Percentiles rank a stretch among this genome's conserved stretches.
These are phyloP conservation scores for Aspergillus chevalieri DNA, from an alignment of 2,329 filamentous ascomycete species.

Conservation along the genomic window DNA sequence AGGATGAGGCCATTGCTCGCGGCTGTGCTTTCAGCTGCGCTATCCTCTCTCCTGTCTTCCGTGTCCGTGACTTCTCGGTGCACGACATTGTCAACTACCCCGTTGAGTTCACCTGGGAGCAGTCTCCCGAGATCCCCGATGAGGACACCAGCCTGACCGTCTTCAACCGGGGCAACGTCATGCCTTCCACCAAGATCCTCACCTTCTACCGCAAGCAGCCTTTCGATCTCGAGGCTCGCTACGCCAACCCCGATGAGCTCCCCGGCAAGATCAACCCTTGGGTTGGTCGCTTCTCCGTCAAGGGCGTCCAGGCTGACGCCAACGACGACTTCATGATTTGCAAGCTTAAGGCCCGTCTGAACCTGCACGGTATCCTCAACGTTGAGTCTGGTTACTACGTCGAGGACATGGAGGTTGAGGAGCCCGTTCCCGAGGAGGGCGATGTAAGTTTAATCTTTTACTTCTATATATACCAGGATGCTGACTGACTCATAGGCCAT, in stretches of 20 bases:
- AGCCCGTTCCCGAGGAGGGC: slow-evolving; percentile 73
- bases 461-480: neutral
- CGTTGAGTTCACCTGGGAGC: slow-evolving; percentile 98
- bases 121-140: slow-evolving; percentile 94
- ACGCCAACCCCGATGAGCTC: slow-evolving; percentile 76
- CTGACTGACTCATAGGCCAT: slow-evolving; percentile 57
- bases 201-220: slow-evolving; percentile 98
- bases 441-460: slow-evolving; percentile 33
- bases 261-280: slow-evolving; percentile 88
- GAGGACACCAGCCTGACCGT: slow-evolving; percentile 96
- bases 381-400: slow-evolving; percentile 97
- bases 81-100: slow-evolving; percentile 98
- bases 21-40: slow-evolving; percentile 97
- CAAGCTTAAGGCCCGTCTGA: slow-evolving; percentile 96
- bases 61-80: slow-evolving; percentile 93
- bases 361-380: slow-evolving; percentile 92
- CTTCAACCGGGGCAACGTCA: slow-evolving; percentile 93
- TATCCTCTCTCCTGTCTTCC: slow-evolving; percentile 94
- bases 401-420: slow-evolving; percentile 94
- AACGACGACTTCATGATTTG: slow-evolving; percentile 99
- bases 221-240: slow-evolving; percentile 92
- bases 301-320: slow-evolving; percentile 87
- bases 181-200: slow-evolving; percentile 97
- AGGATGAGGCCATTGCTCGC: slow-evolving; percentile 92
- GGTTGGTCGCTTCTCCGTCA: slow-evolving; percentile 97